A percentile compares a stretch with the other conserved stretches of the same genome.
Conservation (phyloP, 1,284 basidiomycete genomes). For the Ustilago vetiveriae region DNA sequence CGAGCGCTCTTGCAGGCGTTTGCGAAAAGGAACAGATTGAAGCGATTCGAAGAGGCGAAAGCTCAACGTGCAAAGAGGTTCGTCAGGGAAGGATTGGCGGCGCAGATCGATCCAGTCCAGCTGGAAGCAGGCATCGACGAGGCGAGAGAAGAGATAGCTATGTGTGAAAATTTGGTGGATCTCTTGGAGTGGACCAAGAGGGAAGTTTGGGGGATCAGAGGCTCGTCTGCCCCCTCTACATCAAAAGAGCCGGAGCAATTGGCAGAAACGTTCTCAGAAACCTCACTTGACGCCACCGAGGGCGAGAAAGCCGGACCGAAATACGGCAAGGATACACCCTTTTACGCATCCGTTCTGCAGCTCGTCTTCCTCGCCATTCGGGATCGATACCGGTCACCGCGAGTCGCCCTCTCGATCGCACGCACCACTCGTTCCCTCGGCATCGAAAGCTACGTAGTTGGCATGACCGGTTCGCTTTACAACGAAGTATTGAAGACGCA, state of each 20-base stretch:
- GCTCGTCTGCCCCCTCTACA: background rate
- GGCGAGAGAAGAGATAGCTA: conserved; percentile 39
- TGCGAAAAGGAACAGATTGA: conserved; percentile 27
- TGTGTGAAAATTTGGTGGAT: conserved; percentile 44
- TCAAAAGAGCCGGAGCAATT: background rate
- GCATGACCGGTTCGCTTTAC: conserved; percentile 56
- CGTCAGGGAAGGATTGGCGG: conserved; percentile 37
- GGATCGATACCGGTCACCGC: conserved; percentile 51
- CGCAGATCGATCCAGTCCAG: conserved; percentile 23
- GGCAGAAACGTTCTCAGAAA: background rate
- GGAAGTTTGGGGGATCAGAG: conserved; percentile 42
- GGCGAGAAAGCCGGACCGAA: too few species aligned
- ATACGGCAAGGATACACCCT: conserved; percentile 54
- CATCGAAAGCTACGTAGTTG: conserved; percentile 56
- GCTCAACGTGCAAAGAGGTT: conserved; percentile 21
- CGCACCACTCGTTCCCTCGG: conserved; percentile 44
- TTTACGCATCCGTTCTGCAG: conserved; percentile 58
- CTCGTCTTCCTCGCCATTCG: conserved; percentile 56
- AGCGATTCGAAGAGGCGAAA: conserved; percentile 18
- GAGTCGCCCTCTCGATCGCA: conserved; percentile 48
- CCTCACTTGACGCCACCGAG: too few species aligned
- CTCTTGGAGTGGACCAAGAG: conserved; percentile 38
- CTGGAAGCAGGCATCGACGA: conserved; percentile 49
- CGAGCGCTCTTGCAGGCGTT: conserved; percentile 31
- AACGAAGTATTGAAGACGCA: conserved; percentile 58